Base-by-base conservation (phyloP, 208 protist genomes). In the Wallacemonas sp. region DNA sequence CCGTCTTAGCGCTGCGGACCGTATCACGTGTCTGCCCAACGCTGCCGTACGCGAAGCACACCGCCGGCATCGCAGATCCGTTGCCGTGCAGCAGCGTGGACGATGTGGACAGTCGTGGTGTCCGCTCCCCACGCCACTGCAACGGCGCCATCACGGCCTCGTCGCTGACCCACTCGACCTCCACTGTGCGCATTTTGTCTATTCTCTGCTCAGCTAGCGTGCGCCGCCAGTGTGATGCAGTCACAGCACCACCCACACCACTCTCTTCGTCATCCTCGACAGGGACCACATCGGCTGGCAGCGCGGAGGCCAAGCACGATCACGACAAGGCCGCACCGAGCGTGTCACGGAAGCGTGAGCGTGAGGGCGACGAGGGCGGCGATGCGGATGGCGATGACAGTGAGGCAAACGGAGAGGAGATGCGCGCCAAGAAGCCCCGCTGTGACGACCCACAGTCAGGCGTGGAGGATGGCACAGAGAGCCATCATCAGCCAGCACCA, bases 11-110 rank as follows among this genome's bases (percentile, higher is more conserved):
- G 2, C 57, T 83, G n/a, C 67, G 72, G 6, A 56, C 55, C 27
- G 64, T 49, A 55, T 60, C 56, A 8, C 72, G 77, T 11, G 52
- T 80, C 21, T 78, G 83, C 17, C 81, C 81, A 6, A 29, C 49
- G 12, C 41, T 79, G 30, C 76, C 76, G 29, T 87, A 74, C 49
- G 71, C 70, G 2, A 57, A 55, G 21, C 76, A 83, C 57, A 72
- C 77, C 11, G 47, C 76, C 52, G 67, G 23, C 66, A 67, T 16
- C 66, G 78, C 48, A 71, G 75, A 57, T 68, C 75, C 3, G 34
- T 66, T 6, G 34, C 57, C 32, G 55, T 21, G 8, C 44, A 11
- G n/a, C n/a, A n/a, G n/a, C n/a, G n/a, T n/a, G n/a, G n/a, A n/a
- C n/a, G n/a, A n/a, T n/a, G n/a, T n/a, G n/a, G n/a, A n/a, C n/a